phyloP scores from a whole-genome alignment of 495 filamentous ascomycete species.

The Neurospora pannonica region DNA sequence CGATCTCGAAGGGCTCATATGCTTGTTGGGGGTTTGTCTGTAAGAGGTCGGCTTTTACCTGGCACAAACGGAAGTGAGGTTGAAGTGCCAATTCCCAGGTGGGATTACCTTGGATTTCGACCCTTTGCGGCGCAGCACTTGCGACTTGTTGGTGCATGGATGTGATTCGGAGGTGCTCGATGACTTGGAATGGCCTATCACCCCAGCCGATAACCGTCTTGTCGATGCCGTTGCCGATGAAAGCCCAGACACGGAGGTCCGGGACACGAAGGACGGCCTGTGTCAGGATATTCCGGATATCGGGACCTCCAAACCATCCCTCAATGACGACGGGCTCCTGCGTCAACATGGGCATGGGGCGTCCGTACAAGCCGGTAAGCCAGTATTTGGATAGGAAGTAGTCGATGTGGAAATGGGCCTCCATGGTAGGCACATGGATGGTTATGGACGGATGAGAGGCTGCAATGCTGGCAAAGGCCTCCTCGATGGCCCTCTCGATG shows the following conservation, averaged over 20 bases:
- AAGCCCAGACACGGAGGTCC: background rate
- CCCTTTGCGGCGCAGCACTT: background rate
- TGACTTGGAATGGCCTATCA: background rate
- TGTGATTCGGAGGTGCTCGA: background rate
- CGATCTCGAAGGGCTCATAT: background rate
- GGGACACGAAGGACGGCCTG: background rate
- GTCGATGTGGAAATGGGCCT: background rate
- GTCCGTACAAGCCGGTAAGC: background rate
- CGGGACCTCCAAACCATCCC: background rate
- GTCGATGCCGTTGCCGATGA: background rate
- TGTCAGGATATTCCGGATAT: background rate
- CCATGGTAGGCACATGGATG: background rate
- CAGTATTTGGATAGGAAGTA: background rate
- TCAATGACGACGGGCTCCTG: background rate
- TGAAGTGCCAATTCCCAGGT: background rate
- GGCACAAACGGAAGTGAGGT: background rate
- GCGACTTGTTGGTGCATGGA: background rate
- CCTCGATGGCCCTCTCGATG: background rate
- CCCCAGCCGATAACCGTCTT: background rate
- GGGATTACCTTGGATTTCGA: background rate
- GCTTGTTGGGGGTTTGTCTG: background rate
- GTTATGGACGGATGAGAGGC: background rate
- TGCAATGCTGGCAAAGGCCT: background rate
- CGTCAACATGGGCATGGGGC: background rate
- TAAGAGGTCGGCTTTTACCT: background rate